phyloP scores from a whole-genome alignment of 2,329 filamentous ascomycete genomes.

The Aspergillus transmontanensis region DNA sequence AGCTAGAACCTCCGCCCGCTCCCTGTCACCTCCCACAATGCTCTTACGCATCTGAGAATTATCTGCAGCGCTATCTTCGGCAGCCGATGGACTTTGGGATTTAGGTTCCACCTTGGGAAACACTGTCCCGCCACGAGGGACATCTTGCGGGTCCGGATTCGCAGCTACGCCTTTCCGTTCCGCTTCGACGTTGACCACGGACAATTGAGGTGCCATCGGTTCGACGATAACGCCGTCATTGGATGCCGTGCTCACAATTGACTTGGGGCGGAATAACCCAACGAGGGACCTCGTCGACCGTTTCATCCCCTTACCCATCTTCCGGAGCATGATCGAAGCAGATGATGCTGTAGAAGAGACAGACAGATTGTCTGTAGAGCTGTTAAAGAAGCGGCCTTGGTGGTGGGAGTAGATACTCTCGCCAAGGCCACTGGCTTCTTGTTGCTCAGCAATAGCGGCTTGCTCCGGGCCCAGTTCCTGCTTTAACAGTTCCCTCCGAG shows the following conservation, averaged over 20 bases:
- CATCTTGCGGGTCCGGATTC: slow-evolving; percentile 64
- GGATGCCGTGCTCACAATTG: slow-evolving; percentile 72
- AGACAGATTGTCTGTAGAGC: slow-evolving; percentile 87
- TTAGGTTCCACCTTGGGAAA: slow-evolving; percentile 85
- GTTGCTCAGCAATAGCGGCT: slow-evolving; percentile 84
- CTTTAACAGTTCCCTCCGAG: slow-evolving; percentile 66
- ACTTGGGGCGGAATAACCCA: slow-evolving; percentile 93
- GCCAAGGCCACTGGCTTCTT: slow-evolving; percentile 89
- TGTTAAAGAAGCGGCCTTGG: slow-evolving; percentile 78
- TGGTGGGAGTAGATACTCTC: slow-evolving; percentile 86
- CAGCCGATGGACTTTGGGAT: slow-evolving; percentile 63
- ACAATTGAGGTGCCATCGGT: slow-evolving; percentile 79
- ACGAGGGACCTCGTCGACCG: slow-evolving; percentile 88
- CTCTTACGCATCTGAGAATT: slow-evolving; percentile 71
- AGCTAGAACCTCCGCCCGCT: slow-evolving; percentile 87
- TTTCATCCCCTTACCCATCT: slow-evolving; percentile 99
- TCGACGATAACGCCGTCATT: slow-evolving; percentile 66
- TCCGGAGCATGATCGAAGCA: slow-evolving; percentile 66
- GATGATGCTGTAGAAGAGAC: slow-evolving; percentile 53
- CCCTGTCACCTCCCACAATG: slow-evolving; percentile 85
- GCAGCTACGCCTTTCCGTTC: slow-evolving; percentile 84
- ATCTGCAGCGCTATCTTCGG: slow-evolving; percentile 39
- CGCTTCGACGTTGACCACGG: slow-evolving; percentile 94
- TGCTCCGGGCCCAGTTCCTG: slow-evolving; percentile 84
- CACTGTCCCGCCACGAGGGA: slow-evolving; percentile 71